phyloP scores from a whole-genome alignment of 768 basidiomycete species.

The Lactarius sp. region DNA sequence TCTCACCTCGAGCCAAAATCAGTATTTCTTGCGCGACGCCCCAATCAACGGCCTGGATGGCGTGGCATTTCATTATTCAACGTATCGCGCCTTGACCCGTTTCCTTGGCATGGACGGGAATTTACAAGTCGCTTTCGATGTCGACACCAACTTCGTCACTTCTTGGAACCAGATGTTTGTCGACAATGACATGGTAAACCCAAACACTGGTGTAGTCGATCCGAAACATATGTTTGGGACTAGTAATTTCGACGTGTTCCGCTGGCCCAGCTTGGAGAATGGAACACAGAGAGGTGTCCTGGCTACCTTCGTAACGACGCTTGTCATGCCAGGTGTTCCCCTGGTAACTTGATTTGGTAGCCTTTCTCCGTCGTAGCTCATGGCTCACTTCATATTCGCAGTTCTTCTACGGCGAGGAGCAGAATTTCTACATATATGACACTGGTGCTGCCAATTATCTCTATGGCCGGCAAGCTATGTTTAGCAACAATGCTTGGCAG shows the following conservation, averaged over 20 bases:
- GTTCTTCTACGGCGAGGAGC: conserved; percentile 90
- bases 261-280: conserved; percentile 87
- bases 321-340: conserved; percentile 86
- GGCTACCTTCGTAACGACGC: conserved; percentile 69
- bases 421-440: conserved; percentile 83
- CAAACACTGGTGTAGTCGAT: conserved; percentile 58
- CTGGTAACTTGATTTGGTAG: conserved; percentile 43
- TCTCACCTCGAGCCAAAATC: conserved; percentile 50
- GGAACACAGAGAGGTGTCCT: conserved; percentile 74
- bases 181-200: conserved; percentile 81
- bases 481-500: conserved; percentile 80
- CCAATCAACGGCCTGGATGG: conserved; percentile 62
- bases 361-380: not conserved
- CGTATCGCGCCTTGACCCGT: conserved; percentile 79
- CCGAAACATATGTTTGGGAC: conserved; percentile 87
- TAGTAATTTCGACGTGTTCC: conserved; percentile 93
- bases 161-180: conserved; percentile 93
- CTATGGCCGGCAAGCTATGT: conserved; percentile 92
- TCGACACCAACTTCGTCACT: conserved; percentile 75
- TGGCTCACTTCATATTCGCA: conserved; percentile 31
- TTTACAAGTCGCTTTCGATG: conserved; percentile 82
- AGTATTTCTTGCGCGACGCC: conserved; percentile 76
- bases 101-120: conserved; percentile 97
- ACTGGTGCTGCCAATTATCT: conserved; percentile 90
- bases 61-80: conserved; percentile 91